Evolutionary conservation across 2,329 filamentous ascomycete genomes (phyloP), one percentile per base, ranked within the genome.

Genomic region (Pseudopithomyces chartarum): DNA sequence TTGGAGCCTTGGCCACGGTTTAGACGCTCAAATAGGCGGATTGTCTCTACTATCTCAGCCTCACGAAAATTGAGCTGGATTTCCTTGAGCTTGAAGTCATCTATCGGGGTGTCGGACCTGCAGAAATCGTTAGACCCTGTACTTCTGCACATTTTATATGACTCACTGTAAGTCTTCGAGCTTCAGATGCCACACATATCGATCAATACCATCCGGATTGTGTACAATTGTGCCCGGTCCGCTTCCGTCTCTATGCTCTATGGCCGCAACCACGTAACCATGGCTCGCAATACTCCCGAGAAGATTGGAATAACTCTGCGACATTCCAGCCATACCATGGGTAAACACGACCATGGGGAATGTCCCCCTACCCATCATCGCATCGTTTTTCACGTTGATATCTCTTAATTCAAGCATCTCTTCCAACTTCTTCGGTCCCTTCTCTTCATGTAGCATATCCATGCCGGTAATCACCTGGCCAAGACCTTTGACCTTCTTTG

Each of bases 161-260:
- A 54, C 65, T 52, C 56, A 66, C 60, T 61, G 68, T 1, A 80
- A 59, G 52, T 76, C 68, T 13, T 72, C 56, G 13, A 73, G 60
- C 45, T 68, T 66, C 63, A 79, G 57, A 55, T 78, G 76, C 64
- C 76, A 77, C 1, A 79, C 65, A 8, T 61, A 67, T 52, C 66
- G 73, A 34, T 75, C 64, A 0, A 55, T 66, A 3, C 69, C 72
- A 33, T 76, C 65, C 1, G 65, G 53, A 34, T 62, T 65, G 62
- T 77, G 76, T 34, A 81, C 68, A n/a, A 78, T 66, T 0, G 71
- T 75, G 3, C 77, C 79, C 6, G 79, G 79, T 2, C 77, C 77
- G 53, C 77, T 80, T 12, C 79, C 79, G 61, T 81, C 79, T 42
- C 79, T 67, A 56, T 81, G 79, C 62, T 81, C 79, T 15, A 81